A percentile compares a stretch with the other conserved stretches of the same genome.
phyloP scores from a whole-genome alignment of 2,329 filamentous ascomycete genomes.

The Apiospora kogelbergensis region DNA sequence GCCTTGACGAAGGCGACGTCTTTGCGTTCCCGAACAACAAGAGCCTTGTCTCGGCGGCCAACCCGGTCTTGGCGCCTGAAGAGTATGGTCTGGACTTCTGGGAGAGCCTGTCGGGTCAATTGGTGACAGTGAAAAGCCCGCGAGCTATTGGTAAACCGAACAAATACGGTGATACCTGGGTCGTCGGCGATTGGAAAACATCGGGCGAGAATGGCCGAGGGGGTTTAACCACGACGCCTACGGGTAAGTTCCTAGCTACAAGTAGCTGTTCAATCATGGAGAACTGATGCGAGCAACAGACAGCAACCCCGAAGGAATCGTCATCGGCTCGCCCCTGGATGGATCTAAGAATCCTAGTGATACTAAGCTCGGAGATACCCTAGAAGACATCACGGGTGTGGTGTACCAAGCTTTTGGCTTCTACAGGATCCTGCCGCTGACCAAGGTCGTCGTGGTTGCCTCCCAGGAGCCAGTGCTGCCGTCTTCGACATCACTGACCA shows the following conservation, averaged over 20 bases:
- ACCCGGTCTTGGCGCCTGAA: constrained; percentile 60
- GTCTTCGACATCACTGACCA: constrained; percentile 51
- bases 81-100: constrained; percentile 72
- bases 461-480: constrained; percentile 46
- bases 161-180: constrained; percentile 67
- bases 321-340: constrained; percentile 65
- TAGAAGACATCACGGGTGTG: constrained; percentile 68
- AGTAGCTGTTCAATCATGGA: not conserved
- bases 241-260: constrained; percentile 36
- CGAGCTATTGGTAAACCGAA: constrained; percentile 61
- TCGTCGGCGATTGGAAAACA: constrained; percentile 63
- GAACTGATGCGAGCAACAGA: constrained; percentile 39
- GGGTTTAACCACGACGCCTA: constrained; percentile 62
- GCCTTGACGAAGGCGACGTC: constrained; percentile 64
- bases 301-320: constrained; percentile 68
- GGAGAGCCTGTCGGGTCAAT: constrained; percentile 67
- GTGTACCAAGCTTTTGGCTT: constrained; percentile 66
- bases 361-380: constrained; percentile 63
- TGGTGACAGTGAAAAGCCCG: constrained; percentile 62
- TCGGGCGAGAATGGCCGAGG: constrained; percentile 63
- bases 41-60: constrained; percentile 55
- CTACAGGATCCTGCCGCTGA: constrained; percentile 67
- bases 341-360: constrained; percentile 58
- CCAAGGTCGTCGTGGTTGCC: constrained; percentile 48
- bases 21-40: constrained; percentile 65